Evolutionary conservation across 306 rosid genomes (phyloP).

Genomic region (Albizia julibrissin): DNA sequence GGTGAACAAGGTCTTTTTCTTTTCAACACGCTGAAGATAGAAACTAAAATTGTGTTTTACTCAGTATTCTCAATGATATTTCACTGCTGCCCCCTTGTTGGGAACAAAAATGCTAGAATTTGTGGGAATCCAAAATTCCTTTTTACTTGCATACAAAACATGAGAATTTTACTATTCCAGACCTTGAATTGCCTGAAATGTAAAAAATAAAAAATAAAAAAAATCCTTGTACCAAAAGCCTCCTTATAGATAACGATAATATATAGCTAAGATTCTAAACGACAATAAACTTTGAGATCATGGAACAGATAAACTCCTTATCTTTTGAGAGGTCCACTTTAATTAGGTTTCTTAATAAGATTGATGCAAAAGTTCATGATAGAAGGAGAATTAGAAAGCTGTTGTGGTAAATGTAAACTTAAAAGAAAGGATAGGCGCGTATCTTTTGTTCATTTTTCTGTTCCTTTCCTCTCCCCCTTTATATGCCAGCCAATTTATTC

Average conservation of each 20-base stretch:
- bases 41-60: background rate
- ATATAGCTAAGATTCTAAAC: background rate
- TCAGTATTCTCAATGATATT: background rate
- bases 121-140: no score
- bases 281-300: background rate
- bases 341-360: background rate
- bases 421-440: background rate
- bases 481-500: constrained; percentile 19
- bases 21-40: background rate
- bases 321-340: background rate
- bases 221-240: no score
- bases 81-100: no score
- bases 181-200: no score
- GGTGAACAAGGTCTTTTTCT: background rate
- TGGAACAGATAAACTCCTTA: background rate
- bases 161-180: no score
- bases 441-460: background rate
- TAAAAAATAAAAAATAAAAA: no score
- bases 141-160: no score
- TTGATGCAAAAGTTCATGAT: constrained; percentile 2
- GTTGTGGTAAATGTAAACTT: constrained; percentile 17
- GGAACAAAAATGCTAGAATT: no score
- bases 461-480: background rate
- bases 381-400: constrained; percentile 1
- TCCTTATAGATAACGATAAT: no score